phyloP scores from a whole-genome alignment of 2,329 filamentous ascomycete genomes.

The Talaromyces sp. region DNA sequence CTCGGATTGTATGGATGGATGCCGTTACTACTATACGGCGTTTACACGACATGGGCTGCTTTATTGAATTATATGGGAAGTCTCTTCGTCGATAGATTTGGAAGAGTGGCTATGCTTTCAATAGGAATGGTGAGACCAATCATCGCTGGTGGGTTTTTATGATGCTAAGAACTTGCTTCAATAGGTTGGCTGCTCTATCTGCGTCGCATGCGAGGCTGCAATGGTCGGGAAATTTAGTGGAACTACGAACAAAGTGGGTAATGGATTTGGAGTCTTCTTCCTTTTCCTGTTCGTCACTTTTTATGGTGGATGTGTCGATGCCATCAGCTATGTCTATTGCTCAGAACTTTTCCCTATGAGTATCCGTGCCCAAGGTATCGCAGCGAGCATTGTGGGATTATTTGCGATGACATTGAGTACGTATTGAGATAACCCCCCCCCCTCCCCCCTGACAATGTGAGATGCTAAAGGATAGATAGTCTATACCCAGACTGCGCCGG shows the following conservation, averaged over 20 bases:
- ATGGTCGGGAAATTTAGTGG: too few species aligned
- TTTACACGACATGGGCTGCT: neutral
- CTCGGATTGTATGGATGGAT: neutral
- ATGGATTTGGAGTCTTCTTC: neutral
- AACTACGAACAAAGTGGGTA: too few species aligned
- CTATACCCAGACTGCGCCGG: neutral
- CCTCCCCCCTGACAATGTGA: too few species aligned
- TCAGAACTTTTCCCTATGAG: slow-evolving; percentile 14
- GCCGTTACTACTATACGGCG: neutral
- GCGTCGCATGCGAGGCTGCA: too few species aligned
- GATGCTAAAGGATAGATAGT: too few species aligned
- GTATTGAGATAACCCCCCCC: too few species aligned
- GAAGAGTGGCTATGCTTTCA: neutral
- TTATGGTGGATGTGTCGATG: slow-evolving; percentile 3
- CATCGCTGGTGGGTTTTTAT: too few species aligned
- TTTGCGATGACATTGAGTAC: too few species aligned
- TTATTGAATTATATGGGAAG: neutral
- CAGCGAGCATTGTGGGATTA: too few species aligned
- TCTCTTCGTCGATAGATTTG: neutral
- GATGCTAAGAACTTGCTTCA: too few species aligned
- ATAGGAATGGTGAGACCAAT: neutral
- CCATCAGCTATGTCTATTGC: slow-evolving; percentile 14
- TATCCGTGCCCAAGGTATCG: slow-evolving; percentile 11
- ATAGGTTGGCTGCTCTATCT: too few species aligned
- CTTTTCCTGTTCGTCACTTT: neutral